Percentiles rank a stretch among this genome's conserved stretches.
These are phyloP conservation scores for Mycena galopus DNA, from an alignment of 768 basidiomycete genomes.

Conservation along the genomic window DNA sequence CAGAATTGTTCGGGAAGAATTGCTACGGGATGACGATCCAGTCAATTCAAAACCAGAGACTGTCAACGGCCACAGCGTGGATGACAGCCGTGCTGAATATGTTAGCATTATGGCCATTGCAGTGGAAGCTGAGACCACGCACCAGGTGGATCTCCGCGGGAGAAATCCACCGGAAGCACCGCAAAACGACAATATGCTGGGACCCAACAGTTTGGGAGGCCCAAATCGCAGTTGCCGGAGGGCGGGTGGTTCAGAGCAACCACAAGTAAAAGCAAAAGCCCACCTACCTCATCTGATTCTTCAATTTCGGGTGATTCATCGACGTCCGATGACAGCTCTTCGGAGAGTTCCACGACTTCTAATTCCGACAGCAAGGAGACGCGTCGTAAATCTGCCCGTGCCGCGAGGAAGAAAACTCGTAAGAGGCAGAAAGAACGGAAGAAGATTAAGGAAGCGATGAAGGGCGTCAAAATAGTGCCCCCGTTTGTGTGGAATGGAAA, in stretches of 20 bases:
- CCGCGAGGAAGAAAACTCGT: background rate
- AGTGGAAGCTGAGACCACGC: background rate
- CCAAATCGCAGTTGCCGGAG: too few species aligned
- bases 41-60: too few species aligned
- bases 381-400: too few species aligned
- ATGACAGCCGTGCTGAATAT: too few species aligned
- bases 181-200: too few species aligned
- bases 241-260: constrained; percentile 7
- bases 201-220: too few species aligned
- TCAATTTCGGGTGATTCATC: background rate
- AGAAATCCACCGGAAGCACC: background rate
- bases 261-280: background rate
- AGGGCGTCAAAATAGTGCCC: background rate
- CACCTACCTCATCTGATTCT: background rate
- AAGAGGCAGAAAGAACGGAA: background rate
- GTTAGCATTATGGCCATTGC: background rate
- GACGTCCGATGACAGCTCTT: too few species aligned
- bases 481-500: constrained; percentile 9
- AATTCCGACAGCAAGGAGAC: background rate
- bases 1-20: background rate
- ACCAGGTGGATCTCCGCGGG: background rate
- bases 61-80: too few species aligned
- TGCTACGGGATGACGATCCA: too few species aligned
- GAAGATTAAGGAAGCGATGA: background rate
- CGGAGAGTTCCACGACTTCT: background rate